These are phyloP conservation scores for Penicillium alfredii DNA, from an alignment of 495 filamentous ascomycete genomes.

Conservation along the genomic window DNA sequence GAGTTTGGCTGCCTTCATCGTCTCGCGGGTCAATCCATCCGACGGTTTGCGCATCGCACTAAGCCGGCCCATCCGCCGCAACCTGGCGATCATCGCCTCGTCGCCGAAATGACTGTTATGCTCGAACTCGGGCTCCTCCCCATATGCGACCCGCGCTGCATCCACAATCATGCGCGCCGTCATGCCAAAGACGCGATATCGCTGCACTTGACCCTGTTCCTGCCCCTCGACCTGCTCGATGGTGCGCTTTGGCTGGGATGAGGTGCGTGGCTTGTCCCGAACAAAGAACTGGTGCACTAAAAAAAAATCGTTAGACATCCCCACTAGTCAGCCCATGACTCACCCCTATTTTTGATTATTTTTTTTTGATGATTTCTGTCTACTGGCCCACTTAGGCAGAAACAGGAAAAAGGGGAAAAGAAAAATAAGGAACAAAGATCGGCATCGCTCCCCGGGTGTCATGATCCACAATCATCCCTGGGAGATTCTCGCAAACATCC, in stretches of 20 bases:
- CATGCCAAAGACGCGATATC: conserved; percentile 86
- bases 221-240: conserved; percentile 36
- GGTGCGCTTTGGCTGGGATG: conserved; percentile 16
- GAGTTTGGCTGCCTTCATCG: conserved; percentile 51
- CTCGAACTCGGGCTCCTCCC: conserved; percentile 73
- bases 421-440: conserved; percentile 6
- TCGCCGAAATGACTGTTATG: conserved; percentile 77
- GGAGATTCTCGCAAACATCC: too few species aligned
- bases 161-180: conserved; percentile 85
- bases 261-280: conserved; percentile 35
- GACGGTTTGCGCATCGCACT: conserved; percentile 40
- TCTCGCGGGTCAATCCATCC: conserved; percentile 53
- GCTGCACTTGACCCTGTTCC: conserved; percentile 39
- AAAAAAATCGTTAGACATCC: too few species aligned
- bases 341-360: too few species aligned
- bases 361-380: too few species aligned
- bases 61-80: conserved; percentile 58
- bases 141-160: conserved; percentile 76
- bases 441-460: conserved; percentile 8
- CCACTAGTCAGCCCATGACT: too few species aligned
- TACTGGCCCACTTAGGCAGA: too few species aligned
- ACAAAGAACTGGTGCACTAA: conserved; percentile 85
- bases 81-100: conserved; percentile 61
- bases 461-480: too few species aligned
- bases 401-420: conserved; percentile 1